Base-by-base conservation (phyloP, 345 rosid genomes). In the Punica granatum region DNA sequence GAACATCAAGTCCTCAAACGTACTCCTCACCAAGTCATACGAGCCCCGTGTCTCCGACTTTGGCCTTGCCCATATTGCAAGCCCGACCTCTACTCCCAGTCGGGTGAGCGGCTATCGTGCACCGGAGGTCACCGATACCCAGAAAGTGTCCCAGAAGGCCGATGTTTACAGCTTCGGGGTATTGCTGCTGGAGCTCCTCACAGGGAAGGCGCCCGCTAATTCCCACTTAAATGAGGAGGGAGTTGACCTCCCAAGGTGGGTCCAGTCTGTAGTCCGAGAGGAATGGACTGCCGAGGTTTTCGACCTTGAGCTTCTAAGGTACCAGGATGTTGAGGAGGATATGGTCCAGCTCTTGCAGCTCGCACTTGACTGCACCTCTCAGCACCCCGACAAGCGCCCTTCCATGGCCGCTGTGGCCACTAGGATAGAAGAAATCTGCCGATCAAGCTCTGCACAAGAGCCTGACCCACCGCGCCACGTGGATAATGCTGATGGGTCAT, bases 161-260 rank as follows among this genome's bases (percentile, higher is more conserved):
- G 85, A 81, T 69, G 85, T 81, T 44, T 78, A 81, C 78, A 81
- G 85, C 75, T 81, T 78, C 25, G 85, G 85, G 0, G 74, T 81
- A 12, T 64, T 81, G 60, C 73, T 81, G 21, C 71, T 81, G 54
- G 85, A 81, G 67, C 65, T 72, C 28, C 67, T 72, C 21, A 81
- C 85, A 0, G 85, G 85, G 64, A 81, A 81, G 80, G 75, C 82
- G 32, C 85, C 85, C 3, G 68, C 76, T 0, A 72, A 78, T 61
- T 73, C 85, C 11, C 65, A 37, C 19, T 46, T 69, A 44, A 76
- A 81, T 39, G 85, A 81, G 1, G 85, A 81, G 30, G 82, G 82
- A 12, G 80, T 78, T 21, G 82, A 81, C 80, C 85, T 81, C 53
- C 85, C 85, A 19, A 70, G 85, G 64, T 81, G 85, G 85, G 82